Percentiles rank a stretch among this genome's conserved stretches.
These are phyloP conservation scores for Solanum hybrid DNA, from an alignment of 305 asterid genomes.

Conservation along the genomic window DNA sequence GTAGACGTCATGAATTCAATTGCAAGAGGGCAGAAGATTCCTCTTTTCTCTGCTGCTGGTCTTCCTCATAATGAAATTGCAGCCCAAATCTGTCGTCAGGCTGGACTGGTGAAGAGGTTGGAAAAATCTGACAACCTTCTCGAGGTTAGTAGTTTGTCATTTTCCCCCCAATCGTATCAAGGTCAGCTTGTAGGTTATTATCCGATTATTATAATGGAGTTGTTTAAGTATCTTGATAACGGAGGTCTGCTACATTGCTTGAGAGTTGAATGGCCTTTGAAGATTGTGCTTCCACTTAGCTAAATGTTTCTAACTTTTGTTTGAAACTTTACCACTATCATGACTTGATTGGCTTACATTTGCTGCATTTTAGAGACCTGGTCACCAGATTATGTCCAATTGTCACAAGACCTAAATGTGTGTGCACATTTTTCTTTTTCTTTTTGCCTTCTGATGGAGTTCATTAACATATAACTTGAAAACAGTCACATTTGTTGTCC, in stretches of 20 bases:
- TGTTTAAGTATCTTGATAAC: not conserved
- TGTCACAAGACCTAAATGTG: not conserved
- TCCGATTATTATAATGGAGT: not conserved
- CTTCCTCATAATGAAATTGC: constrained; percentile 99
- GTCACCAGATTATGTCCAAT: not conserved
- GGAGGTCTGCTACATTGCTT: not conserved
- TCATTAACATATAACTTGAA: not conserved
- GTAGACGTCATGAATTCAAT: constrained; percentile 98
- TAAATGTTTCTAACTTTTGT: not conserved
- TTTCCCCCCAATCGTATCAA: not conserved
- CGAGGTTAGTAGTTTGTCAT: constrained; percentile 35
- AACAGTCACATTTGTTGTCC: not conserved
- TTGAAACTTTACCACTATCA: not conserved
- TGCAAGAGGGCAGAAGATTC: constrained; percentile 97
- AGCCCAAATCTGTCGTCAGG: constrained; percentile 99
- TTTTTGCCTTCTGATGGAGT: not conserved
- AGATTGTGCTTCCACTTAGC: not conserved
- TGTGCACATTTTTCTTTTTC: not conserved
- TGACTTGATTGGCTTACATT: not conserved
- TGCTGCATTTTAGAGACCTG: not conserved
- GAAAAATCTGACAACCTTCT: constrained; percentile 85
- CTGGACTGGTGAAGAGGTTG: constrained; percentile 95
- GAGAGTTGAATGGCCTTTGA: not conserved
- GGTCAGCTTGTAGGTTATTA: not conserved
- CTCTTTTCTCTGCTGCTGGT: constrained; percentile 98